Percentiles rank a stretch among this genome's conserved stretches.
phyloP scores from a whole-genome alignment of 2,329 filamentous ascomycete species.

The Massarina eburnea region DNA sequence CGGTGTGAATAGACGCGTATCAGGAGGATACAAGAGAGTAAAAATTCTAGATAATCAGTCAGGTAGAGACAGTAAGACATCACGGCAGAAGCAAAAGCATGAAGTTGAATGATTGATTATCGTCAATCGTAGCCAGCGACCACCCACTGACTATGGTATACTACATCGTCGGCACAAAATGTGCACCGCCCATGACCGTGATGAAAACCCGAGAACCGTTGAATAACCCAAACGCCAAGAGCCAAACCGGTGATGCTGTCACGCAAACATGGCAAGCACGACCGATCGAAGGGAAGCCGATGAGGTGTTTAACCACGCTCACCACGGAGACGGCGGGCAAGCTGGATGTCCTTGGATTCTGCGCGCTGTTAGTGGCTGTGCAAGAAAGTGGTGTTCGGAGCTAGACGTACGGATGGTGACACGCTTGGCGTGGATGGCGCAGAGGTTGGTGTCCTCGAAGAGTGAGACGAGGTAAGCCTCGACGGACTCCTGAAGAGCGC shows the following conservation, averaged over 20 bases:
- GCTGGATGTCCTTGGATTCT: constrained; percentile 97
- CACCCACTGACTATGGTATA: constrained; percentile 43
- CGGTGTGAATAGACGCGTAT: background rate
- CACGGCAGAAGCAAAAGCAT: background rate
- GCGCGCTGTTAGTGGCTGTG: constrained; percentile 20
- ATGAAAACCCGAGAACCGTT: constrained; percentile 41
- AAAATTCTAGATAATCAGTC: no score
- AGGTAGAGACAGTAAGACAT: background rate
- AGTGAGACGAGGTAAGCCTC: constrained; percentile 94
- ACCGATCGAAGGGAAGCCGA: constrained; percentile 19
- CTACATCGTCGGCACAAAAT: constrained; percentile 41
- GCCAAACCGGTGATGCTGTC: constrained; percentile 30
- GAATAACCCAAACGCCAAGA: constrained; percentile 39
- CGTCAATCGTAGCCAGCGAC: constrained; percentile 37
- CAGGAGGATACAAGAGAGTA: no score
- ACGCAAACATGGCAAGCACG: constrained; percentile 16
- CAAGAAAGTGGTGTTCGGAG: constrained; percentile 1
- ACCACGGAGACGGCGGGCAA: constrained; percentile 65
- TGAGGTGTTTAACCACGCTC: constrained; percentile 52
- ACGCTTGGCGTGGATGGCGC: constrained; percentile 93
- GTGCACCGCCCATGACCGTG: constrained; percentile 38
- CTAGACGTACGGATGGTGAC: constrained; percentile 69
- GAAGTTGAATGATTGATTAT: constrained; percentile 33
- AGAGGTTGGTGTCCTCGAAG: constrained; percentile 96
- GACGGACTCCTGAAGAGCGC: constrained; percentile 90